phyloP scores from a whole-genome alignment of 2,329 filamentous ascomycete genomes.

The Xylaria digitata region DNA sequence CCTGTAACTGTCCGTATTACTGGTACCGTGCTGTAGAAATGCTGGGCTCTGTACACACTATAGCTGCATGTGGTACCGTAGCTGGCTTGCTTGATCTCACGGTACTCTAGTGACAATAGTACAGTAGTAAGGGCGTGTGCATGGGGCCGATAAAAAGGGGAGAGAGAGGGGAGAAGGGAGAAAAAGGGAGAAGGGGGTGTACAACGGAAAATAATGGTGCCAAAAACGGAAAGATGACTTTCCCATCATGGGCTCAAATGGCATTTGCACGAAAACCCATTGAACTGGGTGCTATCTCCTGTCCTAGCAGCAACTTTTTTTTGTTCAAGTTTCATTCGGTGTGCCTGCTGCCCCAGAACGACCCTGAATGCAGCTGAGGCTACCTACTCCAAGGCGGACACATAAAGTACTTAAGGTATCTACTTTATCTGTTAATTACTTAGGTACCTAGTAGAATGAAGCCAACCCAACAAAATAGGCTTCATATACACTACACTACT shows the following conservation, averaged over 20 bases:
- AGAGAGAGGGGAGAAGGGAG: too few species aligned
- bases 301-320: not conserved
- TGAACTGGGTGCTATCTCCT: not conserved
- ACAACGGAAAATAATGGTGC: conserved; percentile 20
- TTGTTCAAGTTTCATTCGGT: conserved; percentile 21
- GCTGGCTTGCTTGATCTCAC: conserved; percentile 6
- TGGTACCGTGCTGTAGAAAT: too few species aligned
- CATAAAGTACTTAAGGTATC: not conserved
- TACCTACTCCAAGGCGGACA: too few species aligned
- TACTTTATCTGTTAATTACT: too few species aligned
- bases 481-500: too few species aligned
- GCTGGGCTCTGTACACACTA: too few species aligned
- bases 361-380: conserved; percentile 22
- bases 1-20: too few species aligned
- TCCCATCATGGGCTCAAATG: conserved; percentile 44
- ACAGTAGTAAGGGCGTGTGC: not conserved
- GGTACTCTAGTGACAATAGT: not conserved
- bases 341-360: not conserved
- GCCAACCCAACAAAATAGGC: too few species aligned
- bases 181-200: conserved; percentile 12
- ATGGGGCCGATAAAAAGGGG: not conserved
- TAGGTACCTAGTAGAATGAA: too few species aligned
- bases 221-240: conserved; percentile 41
- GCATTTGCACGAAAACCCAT: conserved; percentile 46
- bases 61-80: not conserved